A percentile compares a stretch with the other conserved stretches of the same genome.
phyloP scores from a whole-genome alignment of 306 rosid genomes.

The Trichosanthes truncata region DNA sequence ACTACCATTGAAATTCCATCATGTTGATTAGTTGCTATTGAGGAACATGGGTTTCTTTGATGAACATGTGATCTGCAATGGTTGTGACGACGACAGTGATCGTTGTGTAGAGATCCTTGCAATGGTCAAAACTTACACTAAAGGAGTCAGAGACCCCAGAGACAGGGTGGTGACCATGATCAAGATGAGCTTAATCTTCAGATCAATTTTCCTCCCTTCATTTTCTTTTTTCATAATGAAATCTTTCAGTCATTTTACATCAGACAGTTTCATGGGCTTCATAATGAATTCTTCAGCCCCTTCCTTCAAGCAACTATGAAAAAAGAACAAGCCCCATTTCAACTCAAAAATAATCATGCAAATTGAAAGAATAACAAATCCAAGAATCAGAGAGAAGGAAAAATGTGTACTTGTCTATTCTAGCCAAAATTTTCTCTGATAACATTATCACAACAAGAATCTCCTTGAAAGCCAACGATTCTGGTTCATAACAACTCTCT shows the following conservation, averaged over 20 bases:
- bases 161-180: constrained; percentile 16
- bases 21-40: background rate
- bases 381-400: background rate
- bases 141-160: constrained; percentile 10
- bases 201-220: constrained; percentile 17
- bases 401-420: constrained; percentile 61
- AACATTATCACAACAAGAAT: constrained; percentile 96
- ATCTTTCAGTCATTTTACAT: constrained; percentile 66
- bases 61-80: background rate
- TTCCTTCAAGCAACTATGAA: constrained; percentile 83
- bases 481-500: constrained; percentile 37
- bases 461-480: constrained; percentile 71
- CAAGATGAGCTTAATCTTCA: constrained; percentile 31
- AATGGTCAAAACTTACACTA: constrained; percentile 5
- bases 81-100: background rate
- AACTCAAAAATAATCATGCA: background rate
- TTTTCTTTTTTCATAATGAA: constrained; percentile 44
- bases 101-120: background rate
- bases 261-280: constrained; percentile 81
- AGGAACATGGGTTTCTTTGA: background rate
- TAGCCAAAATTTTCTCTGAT: constrained; percentile 77
- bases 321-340: background rate
- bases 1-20: background rate
- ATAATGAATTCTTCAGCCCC: constrained; percentile 87
- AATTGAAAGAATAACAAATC: background rate